Conservation (phyloP, 2,329 filamentous ascomycete species). For the Paecilomyces niveus region DNA sequence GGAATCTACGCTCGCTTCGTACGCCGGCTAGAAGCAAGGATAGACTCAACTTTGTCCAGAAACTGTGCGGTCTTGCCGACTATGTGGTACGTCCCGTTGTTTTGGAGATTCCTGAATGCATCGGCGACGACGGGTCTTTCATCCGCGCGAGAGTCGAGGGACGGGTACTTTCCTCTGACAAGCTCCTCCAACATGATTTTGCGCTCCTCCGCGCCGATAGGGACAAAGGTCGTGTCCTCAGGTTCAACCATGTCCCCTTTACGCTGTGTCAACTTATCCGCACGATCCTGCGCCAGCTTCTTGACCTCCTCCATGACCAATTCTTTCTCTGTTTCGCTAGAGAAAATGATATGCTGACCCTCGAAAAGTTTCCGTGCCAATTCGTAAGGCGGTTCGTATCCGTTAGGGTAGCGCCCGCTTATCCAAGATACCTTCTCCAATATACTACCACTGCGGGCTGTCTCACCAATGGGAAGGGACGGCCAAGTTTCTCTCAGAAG, state of each 20-base stretch:
- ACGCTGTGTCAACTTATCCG: conserved; percentile 26
- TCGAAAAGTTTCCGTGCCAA: conserved; percentile 30
- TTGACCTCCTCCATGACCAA: conserved; percentile 29
- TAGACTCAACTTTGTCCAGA: conserved; percentile 30
- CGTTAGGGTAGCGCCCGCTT: conserved; percentile 27
- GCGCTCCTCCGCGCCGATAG: conserved; percentile 17
- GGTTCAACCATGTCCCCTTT: conserved; percentile 33
- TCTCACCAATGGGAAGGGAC: conserved; percentile 24
- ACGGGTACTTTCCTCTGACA: conserved; percentile 27
- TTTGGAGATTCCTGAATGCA: conserved; percentile 29
- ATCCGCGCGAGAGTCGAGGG: conserved; percentile 6
- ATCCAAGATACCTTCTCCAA: conserved; percentile 28
- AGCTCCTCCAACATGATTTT: conserved; percentile 23
- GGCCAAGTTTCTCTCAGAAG: conserved; percentile 33
- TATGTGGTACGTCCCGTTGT: conserved; percentile 35
- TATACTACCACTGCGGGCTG: conserved; percentile 21
- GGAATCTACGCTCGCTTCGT: conserved; percentile 16
- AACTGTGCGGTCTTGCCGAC: conserved; percentile 29
- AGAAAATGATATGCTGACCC: conserved; percentile 31
- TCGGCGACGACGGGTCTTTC: conserved; percentile 22
- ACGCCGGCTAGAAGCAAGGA: conserved; percentile 21
- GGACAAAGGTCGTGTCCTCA: conserved; percentile 19
- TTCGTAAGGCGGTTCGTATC: conserved; percentile 28
- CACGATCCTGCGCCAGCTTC: conserved; percentile 23
- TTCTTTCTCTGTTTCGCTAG: conserved; percentile 28